These are phyloP conservation scores for Arthrocladium fulminans DNA, from an alignment of 2,329 filamentous ascomycete species.

Conservation along the genomic window DNA sequence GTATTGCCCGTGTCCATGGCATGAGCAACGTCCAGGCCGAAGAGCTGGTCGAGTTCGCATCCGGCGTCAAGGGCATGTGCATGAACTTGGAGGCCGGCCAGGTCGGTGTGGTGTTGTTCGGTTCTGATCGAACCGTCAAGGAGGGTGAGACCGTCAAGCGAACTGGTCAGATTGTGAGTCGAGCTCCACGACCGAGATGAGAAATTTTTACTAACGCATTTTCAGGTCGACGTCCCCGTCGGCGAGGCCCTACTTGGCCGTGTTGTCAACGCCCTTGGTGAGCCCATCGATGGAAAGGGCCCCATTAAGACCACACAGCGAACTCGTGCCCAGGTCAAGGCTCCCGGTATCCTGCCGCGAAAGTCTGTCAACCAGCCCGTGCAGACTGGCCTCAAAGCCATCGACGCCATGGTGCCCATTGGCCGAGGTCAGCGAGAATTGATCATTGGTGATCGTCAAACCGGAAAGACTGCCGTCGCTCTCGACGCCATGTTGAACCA, in stretches of 20 bases:
- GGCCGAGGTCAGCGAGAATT: constrained; percentile 99
- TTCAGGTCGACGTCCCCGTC: constrained; percentile 89
- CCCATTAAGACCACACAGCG: constrained; percentile 85
- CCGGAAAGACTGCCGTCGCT: constrained; percentile 97
- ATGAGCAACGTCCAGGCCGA: constrained; percentile 99
- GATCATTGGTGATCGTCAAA: constrained; percentile 99
- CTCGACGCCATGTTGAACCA: constrained; percentile 99
- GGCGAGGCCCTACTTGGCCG: constrained; percentile 87
- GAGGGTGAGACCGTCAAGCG: constrained; percentile 99
- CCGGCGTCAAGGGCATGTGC: constrained; percentile 99
- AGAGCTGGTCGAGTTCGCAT: constrained; percentile 99
- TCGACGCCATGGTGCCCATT: constrained; percentile 99
- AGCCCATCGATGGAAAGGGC: constrained; percentile 99
- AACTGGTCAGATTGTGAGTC: constrained; percentile 93
- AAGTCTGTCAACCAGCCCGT: constrained; percentile 96
- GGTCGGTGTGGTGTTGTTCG: constrained; percentile 99
- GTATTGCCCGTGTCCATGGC: constrained; percentile 99
- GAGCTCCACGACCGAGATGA: constrained; percentile 11
- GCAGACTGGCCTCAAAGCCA: constrained; percentile 97
- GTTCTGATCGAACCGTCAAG: constrained; percentile 99
- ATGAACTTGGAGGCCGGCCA: constrained; percentile 99
- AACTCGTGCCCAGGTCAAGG: constrained; percentile 97
- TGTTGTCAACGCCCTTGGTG: constrained; percentile 96
- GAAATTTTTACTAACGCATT: constrained; percentile 15
- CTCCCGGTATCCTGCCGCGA: constrained; percentile 94